Conservation (phyloP, 2,329 filamentous ascomycete species). For the Pseudogymnoascus sp. region DNA sequence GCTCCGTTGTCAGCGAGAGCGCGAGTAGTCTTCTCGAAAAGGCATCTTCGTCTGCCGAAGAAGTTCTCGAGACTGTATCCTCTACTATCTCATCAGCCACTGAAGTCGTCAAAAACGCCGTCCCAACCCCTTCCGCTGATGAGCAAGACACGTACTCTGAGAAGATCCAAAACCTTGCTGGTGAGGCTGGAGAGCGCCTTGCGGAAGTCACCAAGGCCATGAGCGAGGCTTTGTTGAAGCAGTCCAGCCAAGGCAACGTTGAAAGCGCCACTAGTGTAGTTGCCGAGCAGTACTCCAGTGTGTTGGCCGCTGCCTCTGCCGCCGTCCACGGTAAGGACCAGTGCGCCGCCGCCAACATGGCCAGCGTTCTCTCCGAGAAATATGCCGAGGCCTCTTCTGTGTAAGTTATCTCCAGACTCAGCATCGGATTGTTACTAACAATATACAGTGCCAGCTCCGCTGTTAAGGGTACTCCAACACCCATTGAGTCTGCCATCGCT, state of each 20-base stretch:
- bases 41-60: slow-evolving; percentile 17
- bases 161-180: slow-evolving; percentile 42
- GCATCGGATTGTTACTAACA: slow-evolving; percentile 16
- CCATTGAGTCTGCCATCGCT: slow-evolving; percentile 35
- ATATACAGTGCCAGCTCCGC: slow-evolving; percentile 41
- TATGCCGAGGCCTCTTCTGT: slow-evolving; percentile 50
- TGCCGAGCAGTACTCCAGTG: slow-evolving; percentile 47
- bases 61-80: neutral
- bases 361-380: slow-evolving; percentile 43
- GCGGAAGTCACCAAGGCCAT: slow-evolving; percentile 46
- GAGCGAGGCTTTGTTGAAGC: slow-evolving; percentile 41
- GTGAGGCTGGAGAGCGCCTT: slow-evolving; percentile 43
- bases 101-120: neutral
- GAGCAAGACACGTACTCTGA: slow-evolving; percentile 39
- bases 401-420: slow-evolving; percentile 29
- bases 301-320: slow-evolving; percentile 47
- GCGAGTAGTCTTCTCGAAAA: slow-evolving; percentile 19
- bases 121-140: slow-evolving; percentile 10
- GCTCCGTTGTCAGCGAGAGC: slow-evolving; percentile 15
- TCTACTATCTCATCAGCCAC: neutral
- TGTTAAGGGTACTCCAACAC: slow-evolving; percentile 60
- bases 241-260: slow-evolving; percentile 33
- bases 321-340: slow-evolving; percentile 42
- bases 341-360: slow-evolving; percentile 36
- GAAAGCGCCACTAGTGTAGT: slow-evolving; percentile 46